Conservation (phyloP, 257 asterid genomes). For the Coffea eugenioides region DNA sequence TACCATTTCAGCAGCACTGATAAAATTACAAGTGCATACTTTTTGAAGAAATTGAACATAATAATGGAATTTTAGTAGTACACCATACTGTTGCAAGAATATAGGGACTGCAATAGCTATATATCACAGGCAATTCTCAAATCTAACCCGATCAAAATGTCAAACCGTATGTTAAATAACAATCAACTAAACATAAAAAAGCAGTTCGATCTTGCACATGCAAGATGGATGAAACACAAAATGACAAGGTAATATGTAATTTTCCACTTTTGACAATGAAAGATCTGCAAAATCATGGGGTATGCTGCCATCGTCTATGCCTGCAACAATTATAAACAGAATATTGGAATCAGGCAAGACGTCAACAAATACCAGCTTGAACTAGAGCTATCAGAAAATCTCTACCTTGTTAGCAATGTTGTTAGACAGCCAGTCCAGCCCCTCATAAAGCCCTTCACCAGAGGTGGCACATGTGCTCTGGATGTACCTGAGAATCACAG, state of each 20-base stretch:
- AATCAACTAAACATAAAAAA: conserved; percentile 8
- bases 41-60: neutral
- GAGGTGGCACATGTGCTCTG: conserved; percentile 80
- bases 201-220: conserved; percentile 18
- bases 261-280: conserved; percentile 31
- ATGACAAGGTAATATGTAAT: conserved; percentile 21
- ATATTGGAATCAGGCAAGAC: neutral
- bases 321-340: conserved; percentile 27
- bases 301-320: conserved; percentile 27
- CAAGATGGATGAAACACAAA: conserved; percentile 17
- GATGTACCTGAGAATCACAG: conserved; percentile 45
- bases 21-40: neutral
- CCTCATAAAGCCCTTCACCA: conserved; percentile 70
- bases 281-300: conserved; percentile 29
- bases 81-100: neutral
- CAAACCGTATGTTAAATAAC: neutral
- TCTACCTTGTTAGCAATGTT: conserved; percentile 64
- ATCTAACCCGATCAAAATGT: conserved; percentile 11
- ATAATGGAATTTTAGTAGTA: neutral
- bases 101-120: conserved; percentile 7
- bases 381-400: neutral
- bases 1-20: neutral
- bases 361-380: neutral
- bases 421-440: conserved; percentile 76
- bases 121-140: conserved; percentile 6